Evolutionary conservation across 352 stramenopile genomes (phyloP).

Genomic region (Peronosclerospora sorghi): DNA sequence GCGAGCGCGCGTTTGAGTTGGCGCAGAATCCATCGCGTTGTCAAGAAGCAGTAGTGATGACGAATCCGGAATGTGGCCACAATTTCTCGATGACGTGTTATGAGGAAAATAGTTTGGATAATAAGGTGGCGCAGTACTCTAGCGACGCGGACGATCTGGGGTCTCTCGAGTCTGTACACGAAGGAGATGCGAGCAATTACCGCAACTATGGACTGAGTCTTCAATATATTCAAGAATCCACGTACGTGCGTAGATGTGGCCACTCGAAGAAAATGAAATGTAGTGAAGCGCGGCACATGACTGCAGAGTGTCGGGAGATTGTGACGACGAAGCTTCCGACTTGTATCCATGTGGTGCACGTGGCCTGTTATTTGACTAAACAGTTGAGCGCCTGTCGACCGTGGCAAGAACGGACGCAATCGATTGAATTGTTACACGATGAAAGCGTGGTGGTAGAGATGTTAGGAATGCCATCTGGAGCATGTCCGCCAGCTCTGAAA

Average conservation of each 20-base stretch:
- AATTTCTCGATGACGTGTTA: constrained; percentile 40
- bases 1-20: constrained; percentile 65
- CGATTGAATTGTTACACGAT: constrained; percentile 17
- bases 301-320: constrained; percentile 20
- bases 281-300: constrained; percentile 29
- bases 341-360: constrained; percentile 34
- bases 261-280: constrained; percentile 38
- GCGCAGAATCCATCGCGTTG: constrained; percentile 33
- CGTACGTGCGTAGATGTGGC: constrained; percentile 25
- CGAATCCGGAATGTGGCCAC: constrained; percentile 67
- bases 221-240: constrained; percentile 24
- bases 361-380: constrained; percentile 27
- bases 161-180: constrained; percentile 24
- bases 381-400: constrained; percentile 34
- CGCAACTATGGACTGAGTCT: constrained; percentile 34
- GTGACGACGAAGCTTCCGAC: constrained; percentile 20
- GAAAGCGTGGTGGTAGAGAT: constrained; percentile 33
- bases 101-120: constrained; percentile 9
- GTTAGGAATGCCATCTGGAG: constrained; percentile 12
- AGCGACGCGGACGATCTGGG: constrained; percentile 5
- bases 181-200: constrained; percentile 22
- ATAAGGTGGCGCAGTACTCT: constrained; percentile 6
- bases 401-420: constrained; percentile 18
- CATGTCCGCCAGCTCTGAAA: constrained; percentile 14
- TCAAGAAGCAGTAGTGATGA: constrained; percentile 26